These are phyloP conservation scores for Flaveria ramosissima DNA, from an alignment of 129 eudicot genomes.

Conservation along the genomic window DNA sequence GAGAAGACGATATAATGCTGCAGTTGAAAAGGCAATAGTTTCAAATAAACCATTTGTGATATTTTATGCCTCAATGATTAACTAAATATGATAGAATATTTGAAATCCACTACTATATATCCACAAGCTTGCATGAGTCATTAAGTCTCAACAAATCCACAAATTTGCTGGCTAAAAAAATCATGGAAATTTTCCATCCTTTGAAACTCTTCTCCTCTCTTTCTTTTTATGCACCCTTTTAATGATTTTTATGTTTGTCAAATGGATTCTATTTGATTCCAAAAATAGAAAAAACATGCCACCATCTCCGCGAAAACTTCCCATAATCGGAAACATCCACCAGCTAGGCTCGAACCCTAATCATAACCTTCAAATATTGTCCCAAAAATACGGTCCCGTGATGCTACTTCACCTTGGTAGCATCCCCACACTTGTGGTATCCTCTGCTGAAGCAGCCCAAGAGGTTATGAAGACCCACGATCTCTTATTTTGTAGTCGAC, in stretches of 20 bases:
- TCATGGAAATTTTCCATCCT: neutral
- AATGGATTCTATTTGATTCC: neutral
- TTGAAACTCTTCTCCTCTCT: neutral
- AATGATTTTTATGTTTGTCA: neutral
- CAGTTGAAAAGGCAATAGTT: too few relatives aligned
- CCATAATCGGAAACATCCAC: conserved; percentile 8
- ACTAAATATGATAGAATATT: neutral
- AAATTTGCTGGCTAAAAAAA: neutral
- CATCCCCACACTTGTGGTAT: conserved; percentile 15
- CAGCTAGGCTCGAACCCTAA: conserved; percentile 2
- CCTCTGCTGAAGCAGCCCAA: conserved; percentile 4
- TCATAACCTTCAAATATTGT: conserved; percentile 1
- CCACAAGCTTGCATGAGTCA: neutral
- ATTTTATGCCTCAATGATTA: neutral
- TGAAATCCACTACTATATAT: neutral
- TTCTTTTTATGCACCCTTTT: neutral
- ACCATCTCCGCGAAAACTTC: conserved; percentile 1
- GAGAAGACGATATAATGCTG: too few relatives aligned
- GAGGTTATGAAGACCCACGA: conserved; percentile 6
- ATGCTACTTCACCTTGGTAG: conserved; percentile 11
- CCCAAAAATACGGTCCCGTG: neutral
- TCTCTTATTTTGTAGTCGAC: conserved; percentile 10
- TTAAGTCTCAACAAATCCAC: neutral
- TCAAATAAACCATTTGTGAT: too few relatives aligned
- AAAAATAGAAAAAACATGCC: neutral